A percentile compares a stretch with the other conserved stretches of the same genome.
Evolutionary conservation across 192 early-diverging fungal genomes (phyloP).

Genomic region (Powellomyces hirtus): DNA sequence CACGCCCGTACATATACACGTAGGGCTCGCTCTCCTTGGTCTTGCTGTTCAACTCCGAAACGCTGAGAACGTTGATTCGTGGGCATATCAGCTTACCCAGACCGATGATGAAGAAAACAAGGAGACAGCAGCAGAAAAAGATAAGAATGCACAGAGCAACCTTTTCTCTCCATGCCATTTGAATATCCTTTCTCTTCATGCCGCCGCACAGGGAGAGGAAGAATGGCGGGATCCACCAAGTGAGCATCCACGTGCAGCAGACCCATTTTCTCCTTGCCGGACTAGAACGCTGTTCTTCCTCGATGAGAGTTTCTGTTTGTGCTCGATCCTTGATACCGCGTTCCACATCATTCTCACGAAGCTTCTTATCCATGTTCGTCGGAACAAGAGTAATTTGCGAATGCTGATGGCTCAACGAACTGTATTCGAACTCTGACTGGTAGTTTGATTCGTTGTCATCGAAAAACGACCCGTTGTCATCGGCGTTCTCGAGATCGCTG

Average conservation of each 20-base stretch:
- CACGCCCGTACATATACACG: slow-evolving; percentile 50
- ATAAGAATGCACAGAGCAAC: slow-evolving; percentile 77
- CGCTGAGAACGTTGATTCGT: slow-evolving; percentile 54
- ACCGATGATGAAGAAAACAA: slow-evolving; percentile 87
- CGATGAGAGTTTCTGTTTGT: slow-evolving; percentile 17
- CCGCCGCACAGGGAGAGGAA: slow-evolving; percentile 54
- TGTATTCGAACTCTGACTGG: slow-evolving; percentile 29
- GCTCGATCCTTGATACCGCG: neutral
- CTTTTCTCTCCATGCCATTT: slow-evolving; percentile 96
- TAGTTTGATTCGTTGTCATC: slow-evolving; percentile 33
- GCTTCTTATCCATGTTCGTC: neutral
- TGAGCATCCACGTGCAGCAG: slow-evolving; percentile 73
- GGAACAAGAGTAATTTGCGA: slow-evolving; percentile 1
- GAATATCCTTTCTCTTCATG: slow-evolving; percentile 86
- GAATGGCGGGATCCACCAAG: slow-evolving; percentile 77
- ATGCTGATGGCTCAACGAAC: neutral
- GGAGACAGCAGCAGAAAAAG: slow-evolving; percentile 66
- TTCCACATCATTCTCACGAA: neutral
- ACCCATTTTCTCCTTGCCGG: slow-evolving; percentile 65
- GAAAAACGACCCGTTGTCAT: slow-evolving; percentile 14
- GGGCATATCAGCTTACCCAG: slow-evolving; percentile 84
- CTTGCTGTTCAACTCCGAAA: slow-evolving; percentile 31
- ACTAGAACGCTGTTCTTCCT: slow-evolving; percentile 41
- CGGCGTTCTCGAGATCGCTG: slow-evolving; percentile 18
- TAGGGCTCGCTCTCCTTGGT: slow-evolving; percentile 32